Percentiles rank a stretch among this genome's conserved stretches.
Conservation (phyloP, 2,329 filamentous ascomycete species). For the Cladophialophora chaetospira region DNA sequence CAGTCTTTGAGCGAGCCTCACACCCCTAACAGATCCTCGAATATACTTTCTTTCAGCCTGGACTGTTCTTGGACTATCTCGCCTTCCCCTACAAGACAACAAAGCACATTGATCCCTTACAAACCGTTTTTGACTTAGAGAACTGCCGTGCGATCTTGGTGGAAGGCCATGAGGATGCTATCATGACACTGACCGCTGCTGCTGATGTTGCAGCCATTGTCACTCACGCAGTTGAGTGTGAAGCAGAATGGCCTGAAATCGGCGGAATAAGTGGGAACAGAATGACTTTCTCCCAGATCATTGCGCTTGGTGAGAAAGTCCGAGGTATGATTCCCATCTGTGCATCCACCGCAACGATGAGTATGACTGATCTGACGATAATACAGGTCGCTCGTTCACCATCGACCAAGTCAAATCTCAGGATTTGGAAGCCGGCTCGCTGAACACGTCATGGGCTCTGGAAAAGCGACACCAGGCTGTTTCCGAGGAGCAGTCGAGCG, state of each 20-base stretch:
- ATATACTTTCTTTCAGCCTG: constrained; percentile 59
- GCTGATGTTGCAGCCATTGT: constrained; percentile 43
- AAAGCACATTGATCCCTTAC: constrained; percentile 45
- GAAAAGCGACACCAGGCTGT: constrained; percentile 36
- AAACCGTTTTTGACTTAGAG: constrained; percentile 41
- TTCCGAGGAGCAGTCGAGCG: constrained; percentile 34
- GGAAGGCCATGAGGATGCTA: constrained; percentile 38
- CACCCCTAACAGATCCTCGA: constrained; percentile 62
- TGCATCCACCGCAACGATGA: constrained; percentile 6
- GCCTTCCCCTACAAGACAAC: constrained; percentile 52
- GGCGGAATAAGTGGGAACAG: constrained; percentile 44
- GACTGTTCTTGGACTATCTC: constrained; percentile 59
- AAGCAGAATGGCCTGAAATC: constrained; percentile 45
- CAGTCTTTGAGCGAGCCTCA: too few relatives aligned
- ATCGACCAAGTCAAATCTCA: constrained; percentile 53
- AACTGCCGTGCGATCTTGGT: constrained; percentile 39
- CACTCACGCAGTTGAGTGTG: constrained; percentile 42
- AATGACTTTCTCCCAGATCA: constrained; percentile 36
- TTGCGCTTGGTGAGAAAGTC: constrained; percentile 40
- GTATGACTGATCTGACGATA: constrained; percentile 22
- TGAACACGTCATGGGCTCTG: constrained; percentile 35
- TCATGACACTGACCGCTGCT: constrained; percentile 40
- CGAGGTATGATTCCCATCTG: constrained; percentile 35
- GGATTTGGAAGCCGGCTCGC: constrained; percentile 47
- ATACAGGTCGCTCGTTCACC: constrained; percentile 28